Evolutionary conservation across 495 filamentous ascomycete species (phyloP), one percentile per base, ranked within the genome.

Genomic region (Penicillium canariense): DNA sequence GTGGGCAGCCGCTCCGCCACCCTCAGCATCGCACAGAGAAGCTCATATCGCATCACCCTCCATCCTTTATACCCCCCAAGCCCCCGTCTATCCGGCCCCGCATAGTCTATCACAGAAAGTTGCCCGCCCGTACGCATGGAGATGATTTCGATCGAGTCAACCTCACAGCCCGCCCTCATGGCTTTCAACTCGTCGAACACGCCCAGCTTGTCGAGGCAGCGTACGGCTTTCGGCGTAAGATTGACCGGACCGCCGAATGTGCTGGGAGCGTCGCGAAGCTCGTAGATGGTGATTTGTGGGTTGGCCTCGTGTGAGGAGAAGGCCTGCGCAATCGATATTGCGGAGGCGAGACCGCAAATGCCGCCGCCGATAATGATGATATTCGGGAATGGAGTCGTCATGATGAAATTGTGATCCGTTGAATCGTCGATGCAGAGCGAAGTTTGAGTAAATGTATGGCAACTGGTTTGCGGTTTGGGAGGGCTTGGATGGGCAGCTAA

Each of bases 231-330:
- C 1, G 80, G 80, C 5, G 79, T 82, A 22, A 83, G 67, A 65
- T 79, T 83, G 31, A 83, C 70, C 17, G 77, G 72, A 31, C 79
- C 80, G 27, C 79, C 80, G 10, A 79, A 71, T 1, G 72, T 73
- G 20, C 70, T 67, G 8, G 69, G 71, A 25, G 62, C 51, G 3
- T 70, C 55, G 7, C 76, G 69, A 20, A 77, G 66, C 55, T 83
- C 80, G 62, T 69, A 79, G 42, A 81, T 65, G 22, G 68, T 68
- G 39, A 80, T 73, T 20, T 60, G 50, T 10, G 62, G 40, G 10
- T 54, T 39, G 20, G 51, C 20, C 15, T 6, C 42, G 7, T 34
- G 25, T 4, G 62, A 36, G 11, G 49, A 40, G 35, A 66, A 52
- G 7, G 68, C 62, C 8, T 69, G 58, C 28, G 59, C 52, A 31